Evolutionary conservation across 306 rosid species (phyloP).

Genomic region (Ochetophila trinervis): DNA sequence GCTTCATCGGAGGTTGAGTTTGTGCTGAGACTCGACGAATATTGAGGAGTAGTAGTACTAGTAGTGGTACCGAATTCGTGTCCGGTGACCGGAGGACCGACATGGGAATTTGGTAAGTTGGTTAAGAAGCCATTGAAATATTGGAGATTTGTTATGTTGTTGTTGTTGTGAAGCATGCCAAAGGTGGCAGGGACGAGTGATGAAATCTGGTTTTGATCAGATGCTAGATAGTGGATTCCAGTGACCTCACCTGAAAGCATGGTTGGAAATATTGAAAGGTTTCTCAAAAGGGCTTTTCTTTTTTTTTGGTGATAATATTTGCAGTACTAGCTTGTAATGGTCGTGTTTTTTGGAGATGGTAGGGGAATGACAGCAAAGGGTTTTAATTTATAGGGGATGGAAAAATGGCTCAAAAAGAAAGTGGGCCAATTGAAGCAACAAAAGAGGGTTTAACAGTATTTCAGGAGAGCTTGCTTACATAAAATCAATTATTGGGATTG

Average conservation of each 20-base stretch:
- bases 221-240: constrained; percentile 43
- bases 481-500: constrained; percentile 46
- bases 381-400: constrained; percentile 56
- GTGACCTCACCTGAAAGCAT: constrained; percentile 62
- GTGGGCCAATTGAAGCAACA: constrained; percentile 44
- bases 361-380: constrained; percentile 28
- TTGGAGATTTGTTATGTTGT: constrained; percentile 33
- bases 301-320: too few relatives aligned
- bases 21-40: constrained; percentile 52
- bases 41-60: constrained; percentile 12
- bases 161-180: constrained; percentile 31
- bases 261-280: constrained; percentile 9
- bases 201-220: constrained; percentile 41
- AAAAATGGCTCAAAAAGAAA: constrained; percentile 22
- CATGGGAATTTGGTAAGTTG: constrained; percentile 34
- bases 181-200: constrained; percentile 32
- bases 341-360: constrained; percentile 21
- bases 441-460: constrained; percentile 26
- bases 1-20: constrained; percentile 78
- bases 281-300: constrained; percentile 2
- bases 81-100: constrained; percentile 20
- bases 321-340: too few relatives aligned
- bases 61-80: constrained; percentile 24
- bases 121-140: constrained; percentile 28
- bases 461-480: constrained; percentile 40